Evolutionary conservation across 352 stramenopile genomes (phyloP).

Genomic region (Phytopythium vexans): DNA sequence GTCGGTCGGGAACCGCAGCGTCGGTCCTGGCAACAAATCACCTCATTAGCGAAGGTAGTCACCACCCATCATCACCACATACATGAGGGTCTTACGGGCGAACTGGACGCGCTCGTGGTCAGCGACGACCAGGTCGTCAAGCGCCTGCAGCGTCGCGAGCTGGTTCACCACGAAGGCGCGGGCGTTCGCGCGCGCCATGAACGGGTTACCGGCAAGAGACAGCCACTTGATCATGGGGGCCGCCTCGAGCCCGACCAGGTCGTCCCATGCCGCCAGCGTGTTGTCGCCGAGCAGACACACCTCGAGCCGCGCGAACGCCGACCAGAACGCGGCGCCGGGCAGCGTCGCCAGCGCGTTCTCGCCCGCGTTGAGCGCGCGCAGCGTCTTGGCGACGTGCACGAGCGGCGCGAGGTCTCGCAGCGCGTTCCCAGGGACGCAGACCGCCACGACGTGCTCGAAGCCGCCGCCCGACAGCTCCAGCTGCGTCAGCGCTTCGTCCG

Average conservation of each 20-base stretch:
- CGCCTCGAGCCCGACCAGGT: slow-evolving; percentile 30
- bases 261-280: slow-evolving; percentile 35
- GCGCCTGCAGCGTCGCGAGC: slow-evolving; percentile 47
- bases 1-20: slow-evolving; percentile 3
- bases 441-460: slow-evolving; percentile 53
- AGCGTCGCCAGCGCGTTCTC: slow-evolving; percentile 52
- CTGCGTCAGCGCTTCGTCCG: slow-evolving; percentile 28
- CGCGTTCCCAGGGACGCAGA: slow-evolving; percentile 62
- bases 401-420: slow-evolving; percentile 58
- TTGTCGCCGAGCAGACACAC: slow-evolving; percentile 68
- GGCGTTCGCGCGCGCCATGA: slow-evolving; percentile 49
- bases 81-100: slow-evolving; percentile 20
- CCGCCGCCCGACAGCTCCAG: slow-evolving; percentile 22
- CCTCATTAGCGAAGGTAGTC: neutral
- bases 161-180: slow-evolving; percentile 72
- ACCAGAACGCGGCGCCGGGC: slow-evolving; percentile 47
- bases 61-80: neutral
- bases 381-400: slow-evolving; percentile 24
- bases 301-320: slow-evolving; percentile 35
- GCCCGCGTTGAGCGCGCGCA: slow-evolving; percentile 57
- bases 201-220: slow-evolving; percentile 50
- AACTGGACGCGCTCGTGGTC: slow-evolving; percentile 62
- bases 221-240: slow-evolving; percentile 49
- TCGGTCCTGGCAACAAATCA: slow-evolving; percentile 4
- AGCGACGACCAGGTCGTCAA: slow-evolving; percentile 61